phyloP scores from a whole-genome alignment of 768 basidiomycete genomes.

The Hericium coralloides region DNA sequence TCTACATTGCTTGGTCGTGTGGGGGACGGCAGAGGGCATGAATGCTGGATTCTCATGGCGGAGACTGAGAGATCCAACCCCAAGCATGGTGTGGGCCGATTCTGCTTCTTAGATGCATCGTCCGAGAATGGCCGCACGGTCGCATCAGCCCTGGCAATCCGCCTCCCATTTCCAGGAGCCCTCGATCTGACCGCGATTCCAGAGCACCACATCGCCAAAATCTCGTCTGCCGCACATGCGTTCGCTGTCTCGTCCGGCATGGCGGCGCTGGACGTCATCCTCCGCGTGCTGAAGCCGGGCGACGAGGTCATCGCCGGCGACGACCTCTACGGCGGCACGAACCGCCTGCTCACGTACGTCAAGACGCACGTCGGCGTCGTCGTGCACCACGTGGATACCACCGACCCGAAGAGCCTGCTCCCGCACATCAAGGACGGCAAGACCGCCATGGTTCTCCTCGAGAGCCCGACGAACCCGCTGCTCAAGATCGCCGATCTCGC shows the following conservation, averaged over 20 bases:
- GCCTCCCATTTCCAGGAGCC: background rate
- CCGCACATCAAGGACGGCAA: conserved; percentile 61
- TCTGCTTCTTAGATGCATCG: no score
- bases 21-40: background rate
- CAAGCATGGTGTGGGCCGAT: no score
- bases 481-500: conserved; percentile 92
- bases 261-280: conserved; percentile 94
- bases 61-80: no score
- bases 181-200: conserved; percentile 2
- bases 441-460: conserved; percentile 91
- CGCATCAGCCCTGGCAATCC: background rate
- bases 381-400: conserved; percentile 93
- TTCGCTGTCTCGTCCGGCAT: conserved; percentile 95
- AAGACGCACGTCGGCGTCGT: conserved; percentile 79
- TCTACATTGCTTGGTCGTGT: background rate
- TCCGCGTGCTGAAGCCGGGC: conserved; percentile 91
- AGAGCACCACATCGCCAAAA: conserved; percentile 98
- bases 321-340: conserved; percentile 96
- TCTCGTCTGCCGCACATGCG: conserved; percentile 85
- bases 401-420: conserved; percentile 53
- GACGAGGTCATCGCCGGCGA: conserved; percentile 94
- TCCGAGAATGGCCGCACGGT: no score
- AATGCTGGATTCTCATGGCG: background rate
- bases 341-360: conserved; percentile 87
- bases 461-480: conserved; percentile 95